These are phyloP conservation scores for Mitragyna speciosa DNA, from an alignment of 257 asterid genomes.

Conservation along the genomic window DNA sequence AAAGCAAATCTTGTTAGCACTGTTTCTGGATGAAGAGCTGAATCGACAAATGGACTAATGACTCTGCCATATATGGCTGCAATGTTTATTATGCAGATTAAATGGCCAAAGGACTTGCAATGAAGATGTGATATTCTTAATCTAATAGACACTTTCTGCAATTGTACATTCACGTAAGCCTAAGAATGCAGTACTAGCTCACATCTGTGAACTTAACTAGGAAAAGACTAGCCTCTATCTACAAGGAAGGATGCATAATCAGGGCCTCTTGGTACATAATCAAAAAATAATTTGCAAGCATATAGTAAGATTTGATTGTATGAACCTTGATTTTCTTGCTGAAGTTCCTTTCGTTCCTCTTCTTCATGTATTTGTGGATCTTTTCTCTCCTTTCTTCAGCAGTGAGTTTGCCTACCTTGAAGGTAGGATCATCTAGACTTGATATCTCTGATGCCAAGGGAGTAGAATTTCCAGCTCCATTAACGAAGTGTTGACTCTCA, in stretches of 20 bases:
- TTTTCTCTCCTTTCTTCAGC: conserved; percentile 84
- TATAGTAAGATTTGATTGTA: background rate
- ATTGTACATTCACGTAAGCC: background rate
- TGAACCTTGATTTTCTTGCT: conserved; percentile 91
- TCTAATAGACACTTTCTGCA: background rate
- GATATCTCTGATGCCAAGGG: conserved; percentile 71
- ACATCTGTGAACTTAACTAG: background rate
- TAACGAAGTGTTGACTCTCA: conserved; percentile 64
- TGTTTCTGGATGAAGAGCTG: background rate
- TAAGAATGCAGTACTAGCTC: background rate
- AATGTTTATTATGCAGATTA: background rate
- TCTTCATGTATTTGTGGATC: conserved; percentile 80
- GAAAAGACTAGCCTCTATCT: background rate
- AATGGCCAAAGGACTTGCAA: background rate
- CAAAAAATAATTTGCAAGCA: background rate
- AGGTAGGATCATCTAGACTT: conserved; percentile 68
- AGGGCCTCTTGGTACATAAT: background rate
- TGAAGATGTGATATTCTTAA: background rate
- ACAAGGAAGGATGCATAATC: background rate
- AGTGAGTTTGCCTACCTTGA: conserved; percentile 72
- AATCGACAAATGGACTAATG: background rate
- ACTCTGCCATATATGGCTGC: background rate
- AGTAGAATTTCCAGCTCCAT: conserved; percentile 47
- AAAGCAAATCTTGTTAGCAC: background rate
- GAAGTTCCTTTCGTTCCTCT: conserved; percentile 83